A percentile compares a stretch with the other conserved stretches of the same genome.
Conservation (phyloP, 2,329 filamentous ascomycete genomes). For the Claviceps sp. region DNA sequence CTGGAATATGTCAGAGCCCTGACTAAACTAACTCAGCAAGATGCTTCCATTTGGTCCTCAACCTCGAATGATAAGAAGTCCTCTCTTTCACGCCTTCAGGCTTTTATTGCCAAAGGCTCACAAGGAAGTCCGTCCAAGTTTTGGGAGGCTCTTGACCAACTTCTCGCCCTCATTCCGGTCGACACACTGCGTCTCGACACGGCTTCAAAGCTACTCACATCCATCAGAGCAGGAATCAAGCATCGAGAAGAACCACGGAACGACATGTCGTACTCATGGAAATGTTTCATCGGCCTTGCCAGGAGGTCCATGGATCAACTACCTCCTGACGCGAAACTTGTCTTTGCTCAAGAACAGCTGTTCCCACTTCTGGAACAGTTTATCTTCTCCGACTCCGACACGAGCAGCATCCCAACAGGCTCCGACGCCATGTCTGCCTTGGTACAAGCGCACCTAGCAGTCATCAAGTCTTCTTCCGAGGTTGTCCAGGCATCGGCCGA, state of each 20-base stretch:
- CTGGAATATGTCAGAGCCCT: slow-evolving; percentile 57
- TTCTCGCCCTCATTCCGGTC: slow-evolving; percentile 48
- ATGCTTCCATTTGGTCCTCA: slow-evolving; percentile 63
- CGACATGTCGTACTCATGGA: slow-evolving; percentile 59
- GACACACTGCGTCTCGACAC: slow-evolving; percentile 32
- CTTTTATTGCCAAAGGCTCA: slow-evolving; percentile 72
- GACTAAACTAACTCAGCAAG: slow-evolving; percentile 46
- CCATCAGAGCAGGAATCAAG: slow-evolving; percentile 57
- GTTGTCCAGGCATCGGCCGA: slow-evolving; percentile 36
- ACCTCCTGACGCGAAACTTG: slow-evolving; percentile 29
- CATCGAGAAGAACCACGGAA: slow-evolving; percentile 60
- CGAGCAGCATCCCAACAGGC: slow-evolving; percentile 18
- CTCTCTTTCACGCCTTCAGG: slow-evolving; percentile 43
- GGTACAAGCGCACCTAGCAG: slow-evolving; percentile 33
- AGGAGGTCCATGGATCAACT: slow-evolving; percentile 37
- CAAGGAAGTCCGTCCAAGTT: slow-evolving; percentile 60
- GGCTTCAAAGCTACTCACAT: slow-evolving; percentile 47
- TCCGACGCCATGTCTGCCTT: slow-evolving; percentile 25
- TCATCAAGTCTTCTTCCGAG: slow-evolving; percentile 25
- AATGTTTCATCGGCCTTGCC: slow-evolving; percentile 55
- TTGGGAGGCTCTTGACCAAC: slow-evolving; percentile 54
- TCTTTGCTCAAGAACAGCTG: slow-evolving; percentile 35
- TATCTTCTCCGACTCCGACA: slow-evolving; percentile 31
- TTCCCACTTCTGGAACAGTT: slow-evolving; percentile 43
- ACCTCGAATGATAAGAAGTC: slow-evolving; percentile 34